phyloP scores from a whole-genome alignment of 2,329 filamentous ascomycete species.

The Scytalidium lignicola region DNA sequence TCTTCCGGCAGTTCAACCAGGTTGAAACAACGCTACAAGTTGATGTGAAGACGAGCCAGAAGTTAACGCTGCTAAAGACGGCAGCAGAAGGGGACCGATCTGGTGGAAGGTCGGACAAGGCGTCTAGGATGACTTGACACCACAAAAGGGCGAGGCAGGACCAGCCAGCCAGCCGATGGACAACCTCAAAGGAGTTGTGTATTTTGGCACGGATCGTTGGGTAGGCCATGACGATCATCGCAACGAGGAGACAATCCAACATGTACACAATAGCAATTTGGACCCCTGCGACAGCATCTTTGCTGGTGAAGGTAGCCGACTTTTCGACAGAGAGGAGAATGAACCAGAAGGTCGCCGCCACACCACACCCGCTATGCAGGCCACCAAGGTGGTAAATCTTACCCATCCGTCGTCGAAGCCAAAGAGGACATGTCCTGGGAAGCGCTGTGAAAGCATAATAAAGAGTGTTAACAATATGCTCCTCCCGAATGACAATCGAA shows the following conservation, averaged over 20 bases:
- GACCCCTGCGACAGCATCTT: conserved; percentile 42
- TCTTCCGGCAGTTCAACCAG: conserved; percentile 65
- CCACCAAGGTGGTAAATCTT: conserved; percentile 48
- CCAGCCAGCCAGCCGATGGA: conserved; percentile 69
- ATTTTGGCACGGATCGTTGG: conserved; percentile 54
- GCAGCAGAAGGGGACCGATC: conserved; percentile 21
- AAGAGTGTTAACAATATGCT: conserved; percentile 43
- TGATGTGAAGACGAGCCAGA: conserved; percentile 64
- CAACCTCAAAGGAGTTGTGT: conserved; percentile 65
- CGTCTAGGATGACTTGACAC: conserved; percentile 51
- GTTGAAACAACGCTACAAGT: conserved; percentile 63
- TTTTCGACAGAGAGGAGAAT: conserved; percentile 28
- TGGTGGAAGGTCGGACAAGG: conserved; percentile 34
- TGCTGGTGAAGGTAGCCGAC: conserved; percentile 16
- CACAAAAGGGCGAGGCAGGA: conserved; percentile 58
- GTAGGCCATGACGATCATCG: conserved; percentile 50
- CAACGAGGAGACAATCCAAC: background rate
- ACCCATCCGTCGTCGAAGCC: conserved; percentile 38
- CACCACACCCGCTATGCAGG: conserved; percentile 43
- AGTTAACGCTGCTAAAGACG: conserved; percentile 41
- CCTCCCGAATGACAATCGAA: conserved; percentile 45
- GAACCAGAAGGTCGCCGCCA: conserved; percentile 42
- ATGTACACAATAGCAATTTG: conserved; percentile 39
- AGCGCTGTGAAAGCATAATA: conserved; percentile 40
- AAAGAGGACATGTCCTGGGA: conserved; percentile 36